Base-by-base conservation (phyloP, 345 rosid species). In the Theobroma cacao region DNA sequence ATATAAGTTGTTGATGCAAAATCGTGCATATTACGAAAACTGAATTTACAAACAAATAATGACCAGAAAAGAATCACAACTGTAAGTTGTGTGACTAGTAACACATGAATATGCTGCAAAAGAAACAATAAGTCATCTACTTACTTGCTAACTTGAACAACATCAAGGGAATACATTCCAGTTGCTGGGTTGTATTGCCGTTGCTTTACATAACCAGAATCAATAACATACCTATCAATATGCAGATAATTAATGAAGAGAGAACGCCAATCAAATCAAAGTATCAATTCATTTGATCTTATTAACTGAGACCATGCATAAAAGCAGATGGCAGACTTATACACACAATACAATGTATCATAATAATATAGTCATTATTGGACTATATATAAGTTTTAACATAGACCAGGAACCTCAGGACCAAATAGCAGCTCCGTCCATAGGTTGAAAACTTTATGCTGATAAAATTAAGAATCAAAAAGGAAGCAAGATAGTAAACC, bases 111-210 rank as follows among this genome's bases (percentile, higher is more conserved):
- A 68, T 53, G 65, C 45, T 14, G 24, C 65, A 43, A 33, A 47
- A 56, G 59, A 45, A 34, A 38, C 17, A 24, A 41, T 40, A 61
- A 56, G 64, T 41, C 24, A 33, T 75, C 75, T 43, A 69, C 99
- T 90, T 90, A 94, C 99, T 91, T 94, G 98, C 99, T 96, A 79
- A 96, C 91, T 82, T 89, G 95, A 77, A 92, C 91, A 82, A 91
- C 89, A 86, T 96, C 99, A 71, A 96, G 99, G 84, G 97, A 96
- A 80, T 92, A 94, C 98, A 96, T 90, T 85, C 99, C 97, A 40
- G 93, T 88, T 81, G 97, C 83, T 81, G 99, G 94, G 88, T 92
- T 91, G 88, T 94, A 94, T 52, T 93, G 97, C 30, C 97, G 91
- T 80, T 96, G 98, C 93, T 96, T 96, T 81, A 96, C 99, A 81